Base-by-base conservation (phyloP, 176 grass and related monocot species). In the Oryza glaberrima region DNA sequence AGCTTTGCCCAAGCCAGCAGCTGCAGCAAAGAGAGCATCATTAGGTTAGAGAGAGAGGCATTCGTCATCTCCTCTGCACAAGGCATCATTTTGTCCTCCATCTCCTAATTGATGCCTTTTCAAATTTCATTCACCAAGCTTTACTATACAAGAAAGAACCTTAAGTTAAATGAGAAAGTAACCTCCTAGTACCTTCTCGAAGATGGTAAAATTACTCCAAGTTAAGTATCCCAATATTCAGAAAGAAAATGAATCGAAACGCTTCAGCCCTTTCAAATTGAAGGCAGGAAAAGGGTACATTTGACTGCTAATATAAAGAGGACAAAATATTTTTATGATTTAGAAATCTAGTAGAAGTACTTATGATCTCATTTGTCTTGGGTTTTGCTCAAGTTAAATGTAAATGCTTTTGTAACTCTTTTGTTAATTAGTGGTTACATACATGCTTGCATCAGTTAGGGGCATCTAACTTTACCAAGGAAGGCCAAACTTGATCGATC, bases 11-110 rank as follows among this genome's bases (percentile, higher is more conserved):
- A 52, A 15, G 65, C 47, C 32, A 69, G 78, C 28, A n/a, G n/a
- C 58, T 22, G 56, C 19, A 63, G 58, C 58, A 63, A 63, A 63
- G 9, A 4, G 34, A 26, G 51, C 79, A 82, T 71, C 47, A 72
- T 58, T 58, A 26, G 67, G 49, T 60, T 43, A 60, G 66, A 23
- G n/a, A 23, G n/a, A 0, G 20, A 63, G 19, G 48, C 19, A 7
- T 40, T 70, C 79, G 79, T 61, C 68, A 72, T 82, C 51, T 35
- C 67, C 49, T 61, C 68, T 60, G 35, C 32, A 7, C 4, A 82
- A 13, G 49, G 49, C n/a, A 82, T 72, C 20, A 61, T 82, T 60
- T 63, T 72, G 68, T 71, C 69, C 80, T 6, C 20, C 80, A 67
- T 6, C n/a, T 68, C 4, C 40, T 30, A 52, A 45, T 72, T 32